Evolutionary conservation across 2,329 filamentous ascomycete species (phyloP).

Genomic region (Talaromyces sp.): DNA sequence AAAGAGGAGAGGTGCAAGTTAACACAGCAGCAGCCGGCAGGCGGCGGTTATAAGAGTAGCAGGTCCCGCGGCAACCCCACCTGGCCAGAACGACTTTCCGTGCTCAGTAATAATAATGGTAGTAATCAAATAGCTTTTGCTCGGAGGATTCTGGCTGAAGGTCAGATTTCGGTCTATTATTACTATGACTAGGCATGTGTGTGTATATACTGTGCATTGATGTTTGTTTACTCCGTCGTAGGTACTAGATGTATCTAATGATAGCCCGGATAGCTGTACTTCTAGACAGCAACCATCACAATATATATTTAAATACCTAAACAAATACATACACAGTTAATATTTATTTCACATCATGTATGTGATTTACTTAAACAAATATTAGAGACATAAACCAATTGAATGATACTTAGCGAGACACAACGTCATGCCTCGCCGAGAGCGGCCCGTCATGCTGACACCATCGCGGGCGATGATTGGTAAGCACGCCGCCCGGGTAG

Average conservation of each 20-base stretch:
- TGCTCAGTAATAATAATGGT: neutral
- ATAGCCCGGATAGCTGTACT: neutral
- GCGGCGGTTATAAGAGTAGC: neutral
- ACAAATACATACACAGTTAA: neutral
- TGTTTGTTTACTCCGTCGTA: neutral
- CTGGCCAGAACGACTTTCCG: neutral
- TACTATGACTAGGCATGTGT: too few relatives aligned
- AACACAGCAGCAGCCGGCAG: neutral
- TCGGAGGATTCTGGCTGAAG: neutral
- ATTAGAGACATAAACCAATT: too few relatives aligned
- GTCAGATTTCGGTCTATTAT: neutral
- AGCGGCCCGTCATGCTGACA: constrained; percentile 1
- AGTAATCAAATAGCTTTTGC: neutral
- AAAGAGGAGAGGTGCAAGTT: neutral
- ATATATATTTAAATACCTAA: neutral
- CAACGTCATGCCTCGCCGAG: too few relatives aligned
- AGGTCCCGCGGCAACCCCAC: neutral
- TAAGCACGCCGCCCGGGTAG: constrained; percentile 1
- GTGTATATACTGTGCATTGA: neutral
- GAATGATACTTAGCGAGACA: too few relatives aligned
- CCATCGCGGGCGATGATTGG: neutral
- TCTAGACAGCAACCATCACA: neutral
- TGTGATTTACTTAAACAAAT: neutral
- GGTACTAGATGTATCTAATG: too few relatives aligned
- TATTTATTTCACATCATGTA: neutral